These are phyloP conservation scores for Sporisorium iseilematis-ciliati DNA, from an alignment of 1,284 basidiomycete genomes.

Conservation along the genomic window DNA sequence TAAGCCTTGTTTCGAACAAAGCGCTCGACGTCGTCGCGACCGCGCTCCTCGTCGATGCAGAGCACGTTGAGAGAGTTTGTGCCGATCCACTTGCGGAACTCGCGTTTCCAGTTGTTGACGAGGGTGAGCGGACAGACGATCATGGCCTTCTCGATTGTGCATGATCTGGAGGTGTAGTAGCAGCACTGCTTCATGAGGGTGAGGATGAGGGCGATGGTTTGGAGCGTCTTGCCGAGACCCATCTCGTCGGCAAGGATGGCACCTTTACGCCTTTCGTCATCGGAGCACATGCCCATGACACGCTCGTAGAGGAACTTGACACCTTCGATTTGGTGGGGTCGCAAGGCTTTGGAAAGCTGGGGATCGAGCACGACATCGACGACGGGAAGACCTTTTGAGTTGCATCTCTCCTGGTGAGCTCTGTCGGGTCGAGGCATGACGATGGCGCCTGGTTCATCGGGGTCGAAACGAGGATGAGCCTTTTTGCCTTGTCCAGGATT, in stretches of 20 bases:
- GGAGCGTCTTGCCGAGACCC: constrained; percentile 74
- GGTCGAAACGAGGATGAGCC: constrained; percentile 55
- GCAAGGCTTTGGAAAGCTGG: constrained; percentile 83
- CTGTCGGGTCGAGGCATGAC: constrained; percentile 85
- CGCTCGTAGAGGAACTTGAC: constrained; percentile 98
- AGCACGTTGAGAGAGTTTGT: constrained; percentile 83
- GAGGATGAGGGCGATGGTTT: constrained; percentile 65
- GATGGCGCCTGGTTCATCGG: constrained; percentile 75
- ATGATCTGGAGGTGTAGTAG: constrained; percentile 59
- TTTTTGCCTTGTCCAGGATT: constrained; percentile 39
- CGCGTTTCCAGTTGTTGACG: constrained; percentile 94
- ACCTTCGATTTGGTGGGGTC: constrained; percentile 97
- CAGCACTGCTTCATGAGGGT: constrained; percentile 64
- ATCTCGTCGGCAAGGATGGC: constrained; percentile 99
- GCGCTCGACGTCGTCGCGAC: constrained; percentile 53
- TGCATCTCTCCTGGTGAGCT: constrained; percentile 78
- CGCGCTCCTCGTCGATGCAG: constrained; percentile 75
- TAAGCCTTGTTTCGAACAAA: constrained; percentile 73
- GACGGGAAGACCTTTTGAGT: constrained; percentile 73
- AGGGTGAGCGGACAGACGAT: constrained; percentile 96
- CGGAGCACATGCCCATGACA: constrained; percentile 90
- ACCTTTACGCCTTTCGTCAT: constrained; percentile 80
- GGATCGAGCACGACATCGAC: constrained; percentile 90
- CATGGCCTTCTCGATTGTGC: constrained; percentile 61
- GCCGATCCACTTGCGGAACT: constrained; percentile 88